phyloP scores from a whole-genome alignment of 768 basidiomycete genomes.

The Strobilomyces echinocephalus region DNA sequence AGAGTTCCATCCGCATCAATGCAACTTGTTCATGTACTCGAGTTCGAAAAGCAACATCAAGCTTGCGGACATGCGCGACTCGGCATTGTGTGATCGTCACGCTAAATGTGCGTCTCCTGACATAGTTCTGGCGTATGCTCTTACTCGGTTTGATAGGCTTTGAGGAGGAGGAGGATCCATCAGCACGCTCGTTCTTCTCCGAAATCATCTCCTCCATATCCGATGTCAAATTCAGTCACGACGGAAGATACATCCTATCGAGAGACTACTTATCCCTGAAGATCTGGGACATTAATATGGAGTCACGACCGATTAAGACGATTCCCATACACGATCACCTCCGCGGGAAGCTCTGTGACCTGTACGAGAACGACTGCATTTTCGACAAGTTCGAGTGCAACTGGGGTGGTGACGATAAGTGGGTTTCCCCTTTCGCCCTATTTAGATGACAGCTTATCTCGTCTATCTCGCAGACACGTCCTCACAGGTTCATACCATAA shows the following conservation, averaged over 20 bases:
- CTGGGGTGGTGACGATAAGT: slow-evolving; percentile 95
- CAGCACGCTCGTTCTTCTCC: slow-evolving; percentile 97
- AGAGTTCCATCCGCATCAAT: slow-evolving; percentile 95
- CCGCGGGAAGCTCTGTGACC: slow-evolving; percentile 93
- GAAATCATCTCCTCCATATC: slow-evolving; percentile 99
- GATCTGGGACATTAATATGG: slow-evolving; percentile 99
- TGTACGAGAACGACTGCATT: slow-evolving; percentile 99
- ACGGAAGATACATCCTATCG: slow-evolving; percentile 94
- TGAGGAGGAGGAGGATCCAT: slow-evolving; percentile 98
- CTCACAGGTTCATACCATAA: slow-evolving; percentile 99
- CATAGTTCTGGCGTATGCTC: neutral
- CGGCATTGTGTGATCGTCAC: slow-evolving; percentile 92
- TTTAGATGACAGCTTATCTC: slow-evolving; percentile 8
- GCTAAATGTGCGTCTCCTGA: slow-evolving; percentile 74
- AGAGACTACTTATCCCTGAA: slow-evolving; percentile 97
- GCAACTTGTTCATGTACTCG: slow-evolving; percentile 99
- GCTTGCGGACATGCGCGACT: slow-evolving; percentile 98
- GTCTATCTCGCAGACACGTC: slow-evolving; percentile 61
- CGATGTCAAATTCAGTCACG: slow-evolving; percentile 98
- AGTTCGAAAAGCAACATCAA: slow-evolving; percentile 99
- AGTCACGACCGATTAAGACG: slow-evolving; percentile 90
- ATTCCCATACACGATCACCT: slow-evolving; percentile 99
- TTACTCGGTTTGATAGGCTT: slow-evolving; percentile 58
- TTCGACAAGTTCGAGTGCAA: slow-evolving; percentile 99
- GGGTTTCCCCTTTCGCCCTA: slow-evolving; percentile 36